Conservation (phyloP, 2,329 filamentous ascomycete genomes). For the Coniochaeta ligniaria region DNA sequence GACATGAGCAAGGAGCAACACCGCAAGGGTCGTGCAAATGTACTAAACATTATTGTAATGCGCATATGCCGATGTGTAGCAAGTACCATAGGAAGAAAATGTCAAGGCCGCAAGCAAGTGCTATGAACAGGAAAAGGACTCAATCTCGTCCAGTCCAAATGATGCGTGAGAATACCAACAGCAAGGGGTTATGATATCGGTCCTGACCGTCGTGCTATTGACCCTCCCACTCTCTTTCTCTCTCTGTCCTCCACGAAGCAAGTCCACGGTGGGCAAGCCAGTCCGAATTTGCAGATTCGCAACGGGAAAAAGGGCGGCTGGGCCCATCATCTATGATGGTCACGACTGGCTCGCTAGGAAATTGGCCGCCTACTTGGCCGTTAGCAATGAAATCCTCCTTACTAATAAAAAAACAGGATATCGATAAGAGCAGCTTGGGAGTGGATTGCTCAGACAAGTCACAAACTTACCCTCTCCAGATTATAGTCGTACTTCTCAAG, state of each 20-base stretch:
- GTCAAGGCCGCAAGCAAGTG: neutral
- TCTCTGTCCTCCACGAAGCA: neutral
- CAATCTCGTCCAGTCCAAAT: neutral
- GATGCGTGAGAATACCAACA: neutral
- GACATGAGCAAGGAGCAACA: neutral
- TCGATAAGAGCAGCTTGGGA: no score
- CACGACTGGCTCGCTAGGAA: slow-evolving; percentile 48
- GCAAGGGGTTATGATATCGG: neutral
- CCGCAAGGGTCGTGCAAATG: neutral
- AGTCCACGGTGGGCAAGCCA: no score
- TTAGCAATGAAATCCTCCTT: slow-evolving; percentile 6
- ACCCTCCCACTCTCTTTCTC: no score
- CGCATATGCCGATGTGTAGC: neutral
- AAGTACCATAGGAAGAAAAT: neutral
- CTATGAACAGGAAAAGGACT: neutral
- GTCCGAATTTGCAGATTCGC: no score
- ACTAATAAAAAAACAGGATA: neutral
- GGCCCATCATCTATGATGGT: neutral
- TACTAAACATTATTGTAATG: neutral
- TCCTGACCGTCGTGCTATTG: neutral
- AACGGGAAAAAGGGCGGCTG: neutral
- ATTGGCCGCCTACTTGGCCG: slow-evolving; percentile 40
- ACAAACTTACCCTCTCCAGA: slow-evolving; percentile 71
- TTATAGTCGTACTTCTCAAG: slow-evolving; percentile 96
- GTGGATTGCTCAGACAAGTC: neutral